A percentile compares a stretch with the other conserved stretches of the same genome.
These are phyloP conservation scores for Zychaea mexicana DNA, from an alignment of 371 early-diverging fungal species.

Conservation along the genomic window DNA sequence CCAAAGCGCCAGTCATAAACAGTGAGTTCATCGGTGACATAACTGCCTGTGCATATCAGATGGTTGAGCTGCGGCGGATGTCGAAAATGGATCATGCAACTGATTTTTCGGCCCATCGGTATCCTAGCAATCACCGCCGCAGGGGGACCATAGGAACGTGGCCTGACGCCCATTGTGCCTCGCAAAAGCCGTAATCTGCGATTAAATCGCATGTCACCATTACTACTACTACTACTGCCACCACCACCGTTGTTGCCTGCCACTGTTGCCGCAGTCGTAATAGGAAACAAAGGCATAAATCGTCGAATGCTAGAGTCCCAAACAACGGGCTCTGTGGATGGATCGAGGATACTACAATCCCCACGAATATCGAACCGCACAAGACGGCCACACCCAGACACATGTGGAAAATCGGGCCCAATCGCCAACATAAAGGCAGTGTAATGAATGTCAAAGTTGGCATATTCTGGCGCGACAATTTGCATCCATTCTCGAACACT, in stretches of 20 bases:
- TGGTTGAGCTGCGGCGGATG: constrained; percentile 37
- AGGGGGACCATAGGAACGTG: constrained; percentile 11
- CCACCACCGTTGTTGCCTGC: too few species aligned
- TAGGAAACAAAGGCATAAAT: constrained; percentile 9
- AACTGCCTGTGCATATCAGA: constrained; percentile 38
- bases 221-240: neutral
- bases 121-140: constrained; percentile 22
- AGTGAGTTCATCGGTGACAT: constrained; percentile 26
- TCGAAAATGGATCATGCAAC: constrained; percentile 48
- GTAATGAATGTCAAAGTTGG: constrained; percentile 16
- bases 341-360: constrained; percentile 26
- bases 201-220: neutral
- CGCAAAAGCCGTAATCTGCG: neutral
- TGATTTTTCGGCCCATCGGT: constrained; percentile 29
- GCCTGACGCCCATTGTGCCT: neutral
- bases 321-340: constrained; percentile 18
- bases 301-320: constrained; percentile 19
- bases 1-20: constrained; percentile 49
- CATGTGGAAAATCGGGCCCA: constrained; percentile 23
- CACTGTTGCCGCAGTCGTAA: neutral
- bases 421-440: constrained; percentile 33
- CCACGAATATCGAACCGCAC: constrained; percentile 32
- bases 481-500: constrained; percentile 28
- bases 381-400: constrained; percentile 27
- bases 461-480: constrained; percentile 26